These are phyloP conservation scores for Hydrangea macrophylla DNA, from an alignment of 148 eudicot genomes.

Conservation along the genomic window DNA sequence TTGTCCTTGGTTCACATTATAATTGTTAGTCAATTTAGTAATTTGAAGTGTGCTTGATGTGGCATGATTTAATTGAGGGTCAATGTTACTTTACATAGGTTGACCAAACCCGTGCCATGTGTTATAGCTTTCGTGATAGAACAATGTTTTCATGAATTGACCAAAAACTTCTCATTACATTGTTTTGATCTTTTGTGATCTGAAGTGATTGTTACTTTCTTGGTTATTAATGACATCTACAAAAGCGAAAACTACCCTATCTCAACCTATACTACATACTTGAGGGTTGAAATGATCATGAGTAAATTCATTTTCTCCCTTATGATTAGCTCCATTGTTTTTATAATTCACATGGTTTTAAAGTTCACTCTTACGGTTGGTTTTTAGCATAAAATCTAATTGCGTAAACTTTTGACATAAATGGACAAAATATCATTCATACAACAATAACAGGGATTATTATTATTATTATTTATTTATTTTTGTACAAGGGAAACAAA, in stretches of 20 bases:
- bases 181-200: not conserved
- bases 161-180: not conserved
- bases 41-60: not conserved
- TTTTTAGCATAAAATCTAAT: too few relatives aligned
- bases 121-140: not conserved
- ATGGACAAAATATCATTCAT: too few relatives aligned
- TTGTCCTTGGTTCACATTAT: too few relatives aligned
- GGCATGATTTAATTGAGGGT: not conserved
- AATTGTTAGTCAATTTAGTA: too few relatives aligned
- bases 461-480: too few relatives aligned
- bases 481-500: too few relatives aligned
- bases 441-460: too few relatives aligned
- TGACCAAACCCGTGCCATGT: not conserved
- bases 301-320: too few relatives aligned
- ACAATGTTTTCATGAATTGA: not conserved
- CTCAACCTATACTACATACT: not conserved
- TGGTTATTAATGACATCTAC: slow-evolving; percentile 9
- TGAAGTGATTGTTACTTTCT: slow-evolving; percentile 15
- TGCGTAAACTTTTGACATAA: too few relatives aligned
- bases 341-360: too few relatives aligned
- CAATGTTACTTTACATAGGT: not conserved
- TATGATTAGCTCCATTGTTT: too few relatives aligned
- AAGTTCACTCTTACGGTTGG: too few relatives aligned
- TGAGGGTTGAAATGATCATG: slow-evolving; percentile 8
- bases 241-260: slow-evolving; percentile 17